Evolutionary conservation across 495 filamentous ascomycete genomes (phyloP).

Genomic region (Opeltia flavorubescens): DNA sequence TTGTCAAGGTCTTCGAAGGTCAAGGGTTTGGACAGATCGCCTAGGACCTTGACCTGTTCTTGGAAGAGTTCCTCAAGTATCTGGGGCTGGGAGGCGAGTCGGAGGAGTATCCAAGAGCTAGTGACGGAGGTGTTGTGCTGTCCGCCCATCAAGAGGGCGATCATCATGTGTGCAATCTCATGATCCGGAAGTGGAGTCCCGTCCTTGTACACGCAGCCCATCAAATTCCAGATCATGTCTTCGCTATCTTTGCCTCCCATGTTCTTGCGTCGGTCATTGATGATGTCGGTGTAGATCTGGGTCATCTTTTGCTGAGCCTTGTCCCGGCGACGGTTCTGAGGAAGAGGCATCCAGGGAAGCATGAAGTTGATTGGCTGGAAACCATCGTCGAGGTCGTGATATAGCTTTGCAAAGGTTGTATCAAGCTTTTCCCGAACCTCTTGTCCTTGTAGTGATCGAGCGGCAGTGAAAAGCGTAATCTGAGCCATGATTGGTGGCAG

Average conservation of each 20-base stretch:
- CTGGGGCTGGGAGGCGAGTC: conserved; percentile 57
- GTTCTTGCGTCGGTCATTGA: conserved; percentile 45
- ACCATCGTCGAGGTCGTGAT: conserved; percentile 74
- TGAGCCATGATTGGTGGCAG: conserved; percentile 61
- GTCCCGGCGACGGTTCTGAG: conserved; percentile 69
- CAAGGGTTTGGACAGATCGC: conserved; percentile 45
- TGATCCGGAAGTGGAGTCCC: conserved; percentile 56
- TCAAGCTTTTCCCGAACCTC: conserved; percentile 66
- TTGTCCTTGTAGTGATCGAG: conserved; percentile 64
- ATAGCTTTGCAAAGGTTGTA: conserved; percentile 56
- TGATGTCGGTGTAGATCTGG: conserved; percentile 64
- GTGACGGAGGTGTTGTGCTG: conserved; percentile 80
- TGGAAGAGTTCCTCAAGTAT: conserved; percentile 62
- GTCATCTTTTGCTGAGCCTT: conserved; percentile 60
- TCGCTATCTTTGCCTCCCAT: conserved; percentile 33
- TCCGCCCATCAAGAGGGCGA: conserved; percentile 77
- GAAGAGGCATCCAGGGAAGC: conserved; percentile 76
- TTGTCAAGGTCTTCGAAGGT: conserved; percentile 52
- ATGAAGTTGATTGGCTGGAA: conserved; percentile 77
- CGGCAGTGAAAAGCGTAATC: conserved; percentile 76
- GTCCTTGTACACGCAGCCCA: conserved; percentile 65
- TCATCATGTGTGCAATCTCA: conserved; percentile 85
- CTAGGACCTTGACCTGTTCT: conserved; percentile 53
- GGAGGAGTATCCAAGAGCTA: conserved; percentile 67
- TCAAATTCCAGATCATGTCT: conserved; percentile 77